phyloP scores from a whole-genome alignment of 148 eudicot species.

The Cornus kousa region DNA sequence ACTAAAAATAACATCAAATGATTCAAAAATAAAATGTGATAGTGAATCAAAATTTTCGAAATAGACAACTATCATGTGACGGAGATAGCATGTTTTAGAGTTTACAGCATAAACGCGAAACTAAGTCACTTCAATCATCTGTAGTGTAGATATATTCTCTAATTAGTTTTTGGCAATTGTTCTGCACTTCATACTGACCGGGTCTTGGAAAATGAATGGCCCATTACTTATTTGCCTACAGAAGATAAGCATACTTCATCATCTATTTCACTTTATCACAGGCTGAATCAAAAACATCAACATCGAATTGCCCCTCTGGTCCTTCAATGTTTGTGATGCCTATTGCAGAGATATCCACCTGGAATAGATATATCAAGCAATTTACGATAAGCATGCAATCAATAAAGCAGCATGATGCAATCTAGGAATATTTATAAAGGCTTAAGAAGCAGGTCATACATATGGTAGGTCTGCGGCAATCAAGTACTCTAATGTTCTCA shows the following conservation, averaged over 20 bases:
- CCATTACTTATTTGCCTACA: too few relatives aligned
- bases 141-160: too few relatives aligned
- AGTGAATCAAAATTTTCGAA: too few relatives aligned
- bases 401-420: constrained; percentile 7
- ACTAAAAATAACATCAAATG: too few relatives aligned
- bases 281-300: constrained; percentile 94
- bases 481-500: constrained; percentile 86
- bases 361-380: constrained; percentile 18
- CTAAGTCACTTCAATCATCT: too few relatives aligned
- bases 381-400: background rate
- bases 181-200: too few relatives aligned
- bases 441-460: constrained; percentile 39
- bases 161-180: too few relatives aligned
- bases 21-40: too few relatives aligned
- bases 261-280: constrained; percentile 80
- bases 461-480: constrained; percentile 85
- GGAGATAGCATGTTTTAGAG: too few relatives aligned
- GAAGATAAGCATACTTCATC: constrained; percentile 74
- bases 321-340: constrained; percentile 73
- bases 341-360: constrained; percentile 78
- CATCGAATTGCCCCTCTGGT: constrained; percentile 87
- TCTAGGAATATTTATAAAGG: background rate
- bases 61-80: too few relatives aligned
- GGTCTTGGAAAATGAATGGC: too few relatives aligned
- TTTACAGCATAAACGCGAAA: too few relatives aligned